A percentile compares a stretch with the other conserved stretches of the same genome.
Evolutionary conservation across 1,284 basidiomycete species (phyloP).

Genomic region (Austroboletus niveus): DNA sequence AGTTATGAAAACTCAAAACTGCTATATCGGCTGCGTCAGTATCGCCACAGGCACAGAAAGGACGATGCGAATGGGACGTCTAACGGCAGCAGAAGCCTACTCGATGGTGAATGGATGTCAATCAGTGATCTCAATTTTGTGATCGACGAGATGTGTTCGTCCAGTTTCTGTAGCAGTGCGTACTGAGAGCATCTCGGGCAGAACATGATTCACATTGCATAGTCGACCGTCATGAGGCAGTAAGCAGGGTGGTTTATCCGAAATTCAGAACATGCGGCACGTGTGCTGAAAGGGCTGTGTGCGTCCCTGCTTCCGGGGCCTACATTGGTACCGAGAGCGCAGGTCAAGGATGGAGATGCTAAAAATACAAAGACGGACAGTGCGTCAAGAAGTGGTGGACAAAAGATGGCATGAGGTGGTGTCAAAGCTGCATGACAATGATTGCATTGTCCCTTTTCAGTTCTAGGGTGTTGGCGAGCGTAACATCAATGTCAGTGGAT

Average conservation of each 20-base stretch:
- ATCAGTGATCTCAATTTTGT: slow-evolving; percentile 96
- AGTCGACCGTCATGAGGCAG: slow-evolving; percentile 87
- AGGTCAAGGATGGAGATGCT: slow-evolving; percentile 20
- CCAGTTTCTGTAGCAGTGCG: neutral
- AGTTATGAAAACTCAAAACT: slow-evolving; percentile 80
- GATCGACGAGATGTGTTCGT: slow-evolving; percentile 76
- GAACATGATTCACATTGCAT: slow-evolving; percentile 96
- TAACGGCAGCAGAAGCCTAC: slow-evolving; percentile 49
- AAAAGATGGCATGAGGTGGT: slow-evolving; percentile 63
- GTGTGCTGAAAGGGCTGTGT: slow-evolving; percentile 78
- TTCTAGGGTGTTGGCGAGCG: too few relatives aligned
- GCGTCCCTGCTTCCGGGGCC: slow-evolving; percentile 59
- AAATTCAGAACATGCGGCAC: slow-evolving; percentile 86
- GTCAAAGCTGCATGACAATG: slow-evolving; percentile 36
- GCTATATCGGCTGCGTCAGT: slow-evolving; percentile 60
- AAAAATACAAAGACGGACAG: slow-evolving; percentile 15
- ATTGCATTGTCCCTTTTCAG: too few relatives aligned
- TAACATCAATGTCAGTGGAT: too few relatives aligned
- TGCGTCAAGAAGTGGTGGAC: slow-evolving; percentile 28
- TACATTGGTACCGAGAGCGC: slow-evolving; percentile 7
- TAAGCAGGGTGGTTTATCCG: slow-evolving; percentile 98
- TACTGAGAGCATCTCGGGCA: slow-evolving; percentile 30
- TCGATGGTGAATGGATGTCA: slow-evolving; percentile 85
- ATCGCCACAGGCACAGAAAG: slow-evolving; percentile 20
- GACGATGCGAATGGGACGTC: slow-evolving; percentile 21